These are phyloP conservation scores for Bruguiera gymnorhiza DNA, from an alignment of 345 rosid species.

Conservation along the genomic window DNA sequence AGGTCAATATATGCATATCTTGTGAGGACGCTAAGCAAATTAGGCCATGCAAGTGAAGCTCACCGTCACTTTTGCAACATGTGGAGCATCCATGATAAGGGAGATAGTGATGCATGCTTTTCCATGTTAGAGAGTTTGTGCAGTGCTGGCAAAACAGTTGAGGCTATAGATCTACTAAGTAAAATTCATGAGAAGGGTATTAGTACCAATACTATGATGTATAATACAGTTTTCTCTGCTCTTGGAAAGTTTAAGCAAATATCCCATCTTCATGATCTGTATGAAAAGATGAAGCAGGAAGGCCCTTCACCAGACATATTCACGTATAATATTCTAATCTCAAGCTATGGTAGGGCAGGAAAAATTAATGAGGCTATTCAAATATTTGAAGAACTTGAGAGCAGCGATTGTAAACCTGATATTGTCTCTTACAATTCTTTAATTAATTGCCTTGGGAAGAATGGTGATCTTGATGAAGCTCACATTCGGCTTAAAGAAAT, in stretches of 20 bases:
- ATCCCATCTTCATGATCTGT: conserved; percentile 68
- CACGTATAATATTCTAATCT: conserved; percentile 80
- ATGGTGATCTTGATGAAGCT: conserved; percentile 91
- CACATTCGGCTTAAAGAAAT: conserved; percentile 89
- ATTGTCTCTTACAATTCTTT: conserved; percentile 77
- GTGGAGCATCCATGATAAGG: conserved; percentile 81
- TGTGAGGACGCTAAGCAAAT: conserved; percentile 60
- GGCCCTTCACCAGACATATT: conserved; percentile 74
- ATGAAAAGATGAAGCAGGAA: conserved; percentile 61
- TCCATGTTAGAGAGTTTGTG: conserved; percentile 81
- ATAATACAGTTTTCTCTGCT: conserved; percentile 60
- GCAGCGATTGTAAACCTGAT: conserved; percentile 63
- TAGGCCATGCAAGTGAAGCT: conserved; percentile 82
- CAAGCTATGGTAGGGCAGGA: conserved; percentile 76
- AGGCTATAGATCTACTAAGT: conserved; percentile 69
- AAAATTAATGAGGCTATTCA: conserved; percentile 61
- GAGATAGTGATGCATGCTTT: conserved; percentile 63
- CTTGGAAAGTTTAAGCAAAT: conserved; percentile 72
- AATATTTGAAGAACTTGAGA: conserved; percentile 84
- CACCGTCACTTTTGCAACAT: conserved; percentile 80
- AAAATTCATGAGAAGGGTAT: conserved; percentile 76
- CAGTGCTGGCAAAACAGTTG: conserved; percentile 62
- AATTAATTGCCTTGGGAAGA: conserved; percentile 90
- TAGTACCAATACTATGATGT: conserved; percentile 61
- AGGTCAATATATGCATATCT: conserved; percentile 72